Base-by-base conservation (phyloP, 2,329 filamentous ascomycete species). In the Shiraia sp. region DNA sequence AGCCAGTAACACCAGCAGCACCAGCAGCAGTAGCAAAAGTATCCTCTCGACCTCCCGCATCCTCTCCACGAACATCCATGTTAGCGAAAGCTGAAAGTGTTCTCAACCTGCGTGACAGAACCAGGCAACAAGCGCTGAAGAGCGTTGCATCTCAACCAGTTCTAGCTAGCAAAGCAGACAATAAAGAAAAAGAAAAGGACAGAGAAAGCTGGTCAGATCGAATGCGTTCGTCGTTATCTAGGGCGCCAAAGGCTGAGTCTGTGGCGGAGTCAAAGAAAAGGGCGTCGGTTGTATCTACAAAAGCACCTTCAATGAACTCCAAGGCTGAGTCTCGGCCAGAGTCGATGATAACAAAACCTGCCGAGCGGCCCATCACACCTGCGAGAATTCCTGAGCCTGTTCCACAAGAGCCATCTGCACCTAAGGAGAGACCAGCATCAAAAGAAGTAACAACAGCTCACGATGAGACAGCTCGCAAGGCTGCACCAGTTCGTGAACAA, bases 51-150 rank as follows among this genome's bases (percentile, higher is more conserved):
- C 19, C 26, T n/a, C 32, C 41, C 32, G 16, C 28, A 12, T 40
- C 48, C 6, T 13, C 42, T 15, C 43, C 45, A 24, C 19, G 41
- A 36, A 45, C n/a, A 3, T 27, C 45, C 10, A 32, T 45, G 10
- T 51, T 66, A 13, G 46, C 54, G 1, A 65, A 61, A 47, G 59
- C 60, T 31, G 61, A 55, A 32, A 67, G 60, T 32, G 55, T 55
- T 3, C 52, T 59, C 34, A 59, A 58, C 33, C 41, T 67, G 10
- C 53, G 57, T 6, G 54, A 60, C 14, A 59, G 42, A 15, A 42
- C 23, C 3, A 59, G 47, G 32, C 59, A 59, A 30, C 58, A 59
- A 40, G 35, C 45, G 10, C 52, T 66, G n/a, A 66, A 66, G 33
- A 47, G 49, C 13, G 63, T 51, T 14, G 47, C 39, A 2, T 66